Conservation (phyloP, 495 filamentous ascomycete genomes). For the Polyplosphaeria fusca region DNA sequence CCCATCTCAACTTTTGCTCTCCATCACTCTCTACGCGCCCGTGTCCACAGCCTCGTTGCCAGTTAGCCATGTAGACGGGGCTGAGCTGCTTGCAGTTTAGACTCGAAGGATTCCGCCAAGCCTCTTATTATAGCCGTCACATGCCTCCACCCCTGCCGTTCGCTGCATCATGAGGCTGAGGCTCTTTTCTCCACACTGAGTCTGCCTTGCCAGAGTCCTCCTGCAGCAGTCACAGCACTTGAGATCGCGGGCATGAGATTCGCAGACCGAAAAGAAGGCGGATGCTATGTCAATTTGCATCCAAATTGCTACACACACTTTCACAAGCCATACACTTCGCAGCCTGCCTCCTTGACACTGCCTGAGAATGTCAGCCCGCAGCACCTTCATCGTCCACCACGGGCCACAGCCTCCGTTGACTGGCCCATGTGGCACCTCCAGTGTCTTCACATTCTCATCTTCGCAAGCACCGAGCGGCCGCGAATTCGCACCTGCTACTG, state of each 20-base stretch:
- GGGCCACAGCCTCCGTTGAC: too few relatives aligned
- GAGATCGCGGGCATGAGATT: not conserved
- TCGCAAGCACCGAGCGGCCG: not conserved
- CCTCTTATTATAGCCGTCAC: not conserved
- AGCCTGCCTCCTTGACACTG: not conserved
- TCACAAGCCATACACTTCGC: not conserved
- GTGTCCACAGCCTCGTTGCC: slow-evolving; percentile 20
- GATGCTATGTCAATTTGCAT: not conserved
- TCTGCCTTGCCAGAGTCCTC: slow-evolving; percentile 15
- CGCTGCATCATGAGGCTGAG: slow-evolving; percentile 18
- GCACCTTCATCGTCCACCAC: not conserved
- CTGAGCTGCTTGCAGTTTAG: slow-evolving; percentile 1
- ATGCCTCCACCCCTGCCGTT: slow-evolving; percentile 5
- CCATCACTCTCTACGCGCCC: slow-evolving; percentile 20
- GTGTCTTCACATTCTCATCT: too few relatives aligned
- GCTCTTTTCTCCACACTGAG: slow-evolving; percentile 7
- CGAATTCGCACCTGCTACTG: too few relatives aligned
- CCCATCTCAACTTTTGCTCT: not conserved
- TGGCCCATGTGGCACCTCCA: too few relatives aligned
- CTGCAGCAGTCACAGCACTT: not conserved
- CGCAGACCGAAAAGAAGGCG: slow-evolving; percentile 1
- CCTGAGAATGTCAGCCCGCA: not conserved
- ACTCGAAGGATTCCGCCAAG: slow-evolving; percentile 2
- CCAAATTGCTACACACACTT: not conserved
- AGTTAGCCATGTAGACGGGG: not conserved